These are phyloP conservation scores for Pulveroboletus frians DNA, from an alignment of 768 basidiomycete genomes.

Conservation along the genomic window DNA sequence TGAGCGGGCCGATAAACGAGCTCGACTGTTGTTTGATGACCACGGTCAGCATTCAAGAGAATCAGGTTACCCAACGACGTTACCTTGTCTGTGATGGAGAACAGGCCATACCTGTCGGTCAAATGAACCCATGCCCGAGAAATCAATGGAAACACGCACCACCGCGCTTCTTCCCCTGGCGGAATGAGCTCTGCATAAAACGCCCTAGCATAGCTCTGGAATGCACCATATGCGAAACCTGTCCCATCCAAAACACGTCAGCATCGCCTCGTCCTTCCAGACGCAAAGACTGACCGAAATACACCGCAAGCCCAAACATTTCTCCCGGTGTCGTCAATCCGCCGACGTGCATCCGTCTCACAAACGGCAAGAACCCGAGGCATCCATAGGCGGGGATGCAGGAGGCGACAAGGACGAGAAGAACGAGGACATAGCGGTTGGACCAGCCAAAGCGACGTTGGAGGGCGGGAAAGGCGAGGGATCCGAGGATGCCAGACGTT, in stretches of 20 bases:
- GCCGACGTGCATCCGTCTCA: conserved; percentile 50
- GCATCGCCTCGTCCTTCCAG: not conserved
- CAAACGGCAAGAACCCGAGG: conserved; percentile 63
- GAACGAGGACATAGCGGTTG: conserved; percentile 61
- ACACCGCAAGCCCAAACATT: conserved; percentile 79
- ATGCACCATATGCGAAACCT: conserved; percentile 81
- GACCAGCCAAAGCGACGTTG: conserved; percentile 63
- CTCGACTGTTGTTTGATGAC: conserved; percentile 52
- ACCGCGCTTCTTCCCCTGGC: conserved; percentile 82
- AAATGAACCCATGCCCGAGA: not conserved
- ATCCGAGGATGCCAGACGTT: conserved; percentile 72
- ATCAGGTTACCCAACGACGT: not conserved
- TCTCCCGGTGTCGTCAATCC: conserved; percentile 76
- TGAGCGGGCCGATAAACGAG: conserved; percentile 85
- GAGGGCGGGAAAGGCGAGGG: conserved; percentile 71
- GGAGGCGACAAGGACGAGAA: conserved; percentile 61
- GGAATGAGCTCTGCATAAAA: conserved; percentile 87
- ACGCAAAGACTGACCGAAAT: conserved; percentile 56
- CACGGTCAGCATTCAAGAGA: not conserved
- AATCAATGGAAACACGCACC: conserved; percentile 41
- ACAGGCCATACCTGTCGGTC: conserved; percentile 56
- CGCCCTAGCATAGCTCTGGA: conserved; percentile 85
- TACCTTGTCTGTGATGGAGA: conserved; percentile 88
- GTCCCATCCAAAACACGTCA: not conserved
- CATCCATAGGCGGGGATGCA: conserved; percentile 78